These are phyloP conservation scores for Zygoascus meyerae DNA, from an alignment of 1,139 yeast species.

Conservation along the genomic window DNA sequence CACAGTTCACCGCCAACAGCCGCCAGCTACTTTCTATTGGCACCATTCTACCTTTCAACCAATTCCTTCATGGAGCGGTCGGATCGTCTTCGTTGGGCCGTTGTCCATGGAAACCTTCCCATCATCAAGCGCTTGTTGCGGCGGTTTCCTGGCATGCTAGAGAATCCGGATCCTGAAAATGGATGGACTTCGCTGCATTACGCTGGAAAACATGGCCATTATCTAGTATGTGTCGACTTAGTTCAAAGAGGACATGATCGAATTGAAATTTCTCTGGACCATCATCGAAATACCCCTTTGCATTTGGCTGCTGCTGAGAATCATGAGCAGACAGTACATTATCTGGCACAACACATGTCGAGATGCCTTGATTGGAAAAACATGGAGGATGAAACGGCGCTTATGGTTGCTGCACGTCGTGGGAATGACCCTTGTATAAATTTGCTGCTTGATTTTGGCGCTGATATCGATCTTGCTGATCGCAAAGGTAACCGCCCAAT, in stretches of 20 bases:
- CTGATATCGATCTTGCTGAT: constrained; percentile 51
- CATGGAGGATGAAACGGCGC: constrained; percentile 48
- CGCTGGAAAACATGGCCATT: constrained; percentile 76
- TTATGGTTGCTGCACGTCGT: constrained; percentile 63
- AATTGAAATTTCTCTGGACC: constrained; percentile 48
- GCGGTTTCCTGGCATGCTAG: constrained; percentile 70
- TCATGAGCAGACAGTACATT: constrained; percentile 76
- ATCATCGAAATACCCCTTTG: constrained; percentile 64
- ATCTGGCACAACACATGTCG: constrained; percentile 76
- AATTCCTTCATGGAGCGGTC: constrained; percentile 15
- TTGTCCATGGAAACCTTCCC: constrained; percentile 62
- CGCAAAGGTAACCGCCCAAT: constrained; percentile 65
- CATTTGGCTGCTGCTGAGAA: constrained; percentile 67
- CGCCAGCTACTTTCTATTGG: background rate
- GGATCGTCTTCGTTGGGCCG: constrained; percentile 65
- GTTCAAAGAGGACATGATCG: constrained; percentile 48
- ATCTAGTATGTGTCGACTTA: constrained; percentile 60
- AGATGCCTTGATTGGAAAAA: constrained; percentile 57
- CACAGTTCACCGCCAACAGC: background rate
- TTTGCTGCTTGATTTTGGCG: constrained; percentile 73
- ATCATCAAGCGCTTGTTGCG: constrained; percentile 66
- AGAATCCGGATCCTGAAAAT: constrained; percentile 61
- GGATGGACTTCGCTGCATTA: constrained; percentile 93
- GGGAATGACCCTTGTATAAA: constrained; percentile 69
- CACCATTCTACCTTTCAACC: background rate